phyloP scores from a whole-genome alignment of 2,329 filamentous ascomycete species.

The Cercospora sp. region DNA sequence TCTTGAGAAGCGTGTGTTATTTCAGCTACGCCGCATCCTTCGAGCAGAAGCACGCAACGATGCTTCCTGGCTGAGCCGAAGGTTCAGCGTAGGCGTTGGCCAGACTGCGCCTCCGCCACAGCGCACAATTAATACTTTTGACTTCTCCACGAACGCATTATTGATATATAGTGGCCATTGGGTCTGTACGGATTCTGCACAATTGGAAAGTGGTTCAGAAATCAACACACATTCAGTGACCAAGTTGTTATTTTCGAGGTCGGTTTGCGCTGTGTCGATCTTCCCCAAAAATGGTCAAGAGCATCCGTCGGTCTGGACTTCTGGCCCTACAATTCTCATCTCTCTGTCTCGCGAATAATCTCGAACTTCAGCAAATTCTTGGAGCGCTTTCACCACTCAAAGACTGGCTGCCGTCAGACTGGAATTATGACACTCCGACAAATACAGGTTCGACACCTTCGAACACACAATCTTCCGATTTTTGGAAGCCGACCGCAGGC shows the following conservation, averaged over 20 bases:
- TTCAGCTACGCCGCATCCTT: neutral
- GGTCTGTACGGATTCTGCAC: neutral
- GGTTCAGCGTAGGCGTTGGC: neutral
- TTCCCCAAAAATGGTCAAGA: neutral
- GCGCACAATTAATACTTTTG: neutral
- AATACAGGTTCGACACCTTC: neutral
- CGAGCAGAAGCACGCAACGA: neutral
- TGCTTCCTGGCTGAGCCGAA: neutral
- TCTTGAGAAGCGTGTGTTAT: neutral
- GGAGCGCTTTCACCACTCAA: neutral
- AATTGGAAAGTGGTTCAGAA: neutral
- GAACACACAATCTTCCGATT: neutral
- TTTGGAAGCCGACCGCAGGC: slow-evolving; percentile 19
- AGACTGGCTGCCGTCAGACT: neutral
- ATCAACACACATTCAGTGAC: neutral
- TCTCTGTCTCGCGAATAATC: neutral
- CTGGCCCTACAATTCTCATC: slow-evolving; percentile 1
- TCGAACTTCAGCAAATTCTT: slow-evolving; percentile 3
- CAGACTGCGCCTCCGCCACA: neutral
- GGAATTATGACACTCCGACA: neutral
- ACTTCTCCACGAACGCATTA: neutral
- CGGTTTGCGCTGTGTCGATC: neutral
- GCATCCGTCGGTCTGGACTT: neutral
- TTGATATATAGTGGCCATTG: neutral
- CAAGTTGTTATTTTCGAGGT: neutral